Conservation (phyloP, 1,284 basidiomycete species). For the Waitea zeae region DNA sequence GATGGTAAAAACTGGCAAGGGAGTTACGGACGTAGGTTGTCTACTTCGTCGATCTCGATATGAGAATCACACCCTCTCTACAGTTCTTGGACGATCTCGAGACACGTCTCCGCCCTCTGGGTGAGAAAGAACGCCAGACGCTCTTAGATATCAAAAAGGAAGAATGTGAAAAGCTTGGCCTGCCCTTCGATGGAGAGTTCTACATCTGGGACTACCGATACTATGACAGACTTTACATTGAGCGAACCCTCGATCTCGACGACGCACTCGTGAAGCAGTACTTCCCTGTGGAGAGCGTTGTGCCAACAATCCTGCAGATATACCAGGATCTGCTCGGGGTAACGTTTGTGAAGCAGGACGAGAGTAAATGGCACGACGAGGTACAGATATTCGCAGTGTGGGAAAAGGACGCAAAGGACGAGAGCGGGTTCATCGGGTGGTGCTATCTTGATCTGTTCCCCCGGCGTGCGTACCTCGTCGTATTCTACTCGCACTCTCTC, state of each 20-base stretch:
- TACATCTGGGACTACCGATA: slow-evolving; percentile 56
- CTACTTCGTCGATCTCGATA: not conserved
- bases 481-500: too few species aligned
- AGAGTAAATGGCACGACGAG: slow-evolving; percentile 59
- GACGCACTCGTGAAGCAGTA: slow-evolving; percentile 70
- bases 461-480: slow-evolving; percentile 30
- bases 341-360: slow-evolving; percentile 36
- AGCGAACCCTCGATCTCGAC: slow-evolving; percentile 49
- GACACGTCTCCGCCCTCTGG: slow-evolving; percentile 56
- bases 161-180: slow-evolving; percentile 39
- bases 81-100: slow-evolving; percentile 62
- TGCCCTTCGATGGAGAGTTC: slow-evolving; percentile 51
- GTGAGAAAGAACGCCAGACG: slow-evolving; percentile 39
- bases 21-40: slow-evolving; percentile 28
- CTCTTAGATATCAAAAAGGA: slow-evolving; percentile 58
- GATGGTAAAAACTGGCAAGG: slow-evolving; percentile 61
- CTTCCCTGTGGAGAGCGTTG: slow-evolving; percentile 69
- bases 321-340: slow-evolving; percentile 70
- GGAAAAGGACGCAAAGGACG: slow-evolving; percentile 57
- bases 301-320: slow-evolving; percentile 63
- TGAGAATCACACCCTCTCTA: not conserved
- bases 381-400: slow-evolving; percentile 70
- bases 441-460: slow-evolving; percentile 82
- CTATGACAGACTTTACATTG: slow-evolving; percentile 57
- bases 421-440: slow-evolving; percentile 57